phyloP scores from a whole-genome alignment of 768 basidiomycete species.

The Mycena vitilis region DNA sequence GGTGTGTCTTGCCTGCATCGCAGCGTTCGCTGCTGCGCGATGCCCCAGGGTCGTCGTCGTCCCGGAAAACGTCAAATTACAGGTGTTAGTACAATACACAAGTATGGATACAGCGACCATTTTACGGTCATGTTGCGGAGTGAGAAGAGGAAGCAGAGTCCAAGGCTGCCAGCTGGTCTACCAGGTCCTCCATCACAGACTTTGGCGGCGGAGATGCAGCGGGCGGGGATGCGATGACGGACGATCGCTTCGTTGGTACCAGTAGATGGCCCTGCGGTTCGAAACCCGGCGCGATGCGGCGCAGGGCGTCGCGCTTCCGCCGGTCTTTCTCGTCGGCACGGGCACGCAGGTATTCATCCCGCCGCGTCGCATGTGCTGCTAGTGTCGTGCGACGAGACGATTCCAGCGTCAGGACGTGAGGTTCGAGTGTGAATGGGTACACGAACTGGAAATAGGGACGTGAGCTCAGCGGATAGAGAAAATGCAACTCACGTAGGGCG shows the following conservation, averaged over 20 bases:
- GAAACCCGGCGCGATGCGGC: constrained; percentile 87
- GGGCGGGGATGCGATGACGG: constrained; percentile 37
- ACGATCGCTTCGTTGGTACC: constrained; percentile 58
- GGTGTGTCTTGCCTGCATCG: background rate
- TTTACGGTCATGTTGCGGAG: constrained; percentile 11
- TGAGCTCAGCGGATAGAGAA: constrained; percentile 1
- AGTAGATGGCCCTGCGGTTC: constrained; percentile 72
- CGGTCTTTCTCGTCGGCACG: constrained; percentile 84
- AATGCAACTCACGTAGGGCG: constrained; percentile 75
- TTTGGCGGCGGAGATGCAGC: constrained; percentile 38
- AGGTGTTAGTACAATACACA: constrained; percentile 23
- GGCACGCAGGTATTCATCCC: constrained; percentile 76
- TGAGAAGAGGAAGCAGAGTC: constrained; percentile 48
- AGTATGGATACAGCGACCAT: constrained; percentile 5
- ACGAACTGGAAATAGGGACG: constrained; percentile 73
- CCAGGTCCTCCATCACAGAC: constrained; percentile 85
- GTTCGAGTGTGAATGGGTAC: constrained; percentile 95
- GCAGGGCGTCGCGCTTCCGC: constrained; percentile 73
- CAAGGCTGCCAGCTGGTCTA: constrained; percentile 83
- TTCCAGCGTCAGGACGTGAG: constrained; percentile 82
- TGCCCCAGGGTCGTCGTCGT: constrained; percentile 2
- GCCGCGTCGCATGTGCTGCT: constrained; percentile 70
- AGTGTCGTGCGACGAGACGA: constrained; percentile 77
- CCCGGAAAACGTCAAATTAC: constrained; percentile 11
- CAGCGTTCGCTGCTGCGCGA: background rate